Evolutionary conservation across 176 grass and related monocot genomes (phyloP).

Genomic region (Microstegium vimineum): DNA sequence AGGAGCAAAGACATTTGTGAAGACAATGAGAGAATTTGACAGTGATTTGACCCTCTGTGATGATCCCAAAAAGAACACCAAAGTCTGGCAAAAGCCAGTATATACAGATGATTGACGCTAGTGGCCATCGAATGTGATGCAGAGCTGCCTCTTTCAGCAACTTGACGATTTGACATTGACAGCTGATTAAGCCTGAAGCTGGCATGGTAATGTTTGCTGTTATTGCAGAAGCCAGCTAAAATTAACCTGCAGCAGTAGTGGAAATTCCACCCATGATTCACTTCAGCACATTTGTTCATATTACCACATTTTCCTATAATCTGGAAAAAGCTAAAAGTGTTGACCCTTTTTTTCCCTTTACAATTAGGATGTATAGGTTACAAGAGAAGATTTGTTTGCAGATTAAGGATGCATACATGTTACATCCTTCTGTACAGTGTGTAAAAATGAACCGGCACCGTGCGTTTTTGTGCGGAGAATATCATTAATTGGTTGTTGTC

Average conservation of each 20-base stretch:
- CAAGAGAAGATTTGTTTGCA: constrained; percentile 7
- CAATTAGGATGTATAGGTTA: background rate
- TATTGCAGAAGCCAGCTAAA: background rate
- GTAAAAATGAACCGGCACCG: constrained; percentile 1
- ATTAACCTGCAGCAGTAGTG: background rate
- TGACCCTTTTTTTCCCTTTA: background rate
- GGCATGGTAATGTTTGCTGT: background rate
- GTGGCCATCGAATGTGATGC: background rate
- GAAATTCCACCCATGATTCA: background rate
- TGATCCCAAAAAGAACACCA: constrained; percentile 72
- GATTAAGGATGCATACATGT: background rate
- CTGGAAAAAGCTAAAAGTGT: background rate
- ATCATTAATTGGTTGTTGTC: background rate
- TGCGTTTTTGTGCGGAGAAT: background rate
- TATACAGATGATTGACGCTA: constrained; percentile 42
- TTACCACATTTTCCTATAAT: background rate
- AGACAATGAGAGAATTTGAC: constrained; percentile 74
- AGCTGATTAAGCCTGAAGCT: background rate
- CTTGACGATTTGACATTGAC: background rate
- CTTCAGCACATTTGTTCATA: constrained; percentile 7
- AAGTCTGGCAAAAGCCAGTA: constrained; percentile 68
- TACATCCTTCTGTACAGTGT: constrained; percentile 23
- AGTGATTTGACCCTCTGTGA: constrained; percentile 65
- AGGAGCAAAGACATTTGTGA: constrained; percentile 64
- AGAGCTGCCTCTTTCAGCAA: background rate